Evolutionary conservation across 106 monocot species (phyloP).

Genomic region (Hemerocallis citrina): DNA sequence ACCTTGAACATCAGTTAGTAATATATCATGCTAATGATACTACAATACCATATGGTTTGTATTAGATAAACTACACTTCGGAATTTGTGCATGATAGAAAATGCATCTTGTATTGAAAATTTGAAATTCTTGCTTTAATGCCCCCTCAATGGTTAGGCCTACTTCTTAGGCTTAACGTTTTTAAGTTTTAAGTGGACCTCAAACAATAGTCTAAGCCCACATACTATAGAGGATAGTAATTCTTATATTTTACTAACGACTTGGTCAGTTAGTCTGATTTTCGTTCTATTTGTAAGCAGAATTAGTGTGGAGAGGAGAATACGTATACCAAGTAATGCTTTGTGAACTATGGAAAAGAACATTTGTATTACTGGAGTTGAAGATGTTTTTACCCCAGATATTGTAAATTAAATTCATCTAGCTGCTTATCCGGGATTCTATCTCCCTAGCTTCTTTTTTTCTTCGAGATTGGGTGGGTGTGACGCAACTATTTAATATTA

Average conservation of each 20-base stretch:
- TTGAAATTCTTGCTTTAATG: background rate
- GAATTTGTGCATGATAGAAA: background rate
- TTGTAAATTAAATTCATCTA: too few relatives aligned
- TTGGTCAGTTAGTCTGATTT: background rate
- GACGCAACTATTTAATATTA: too few relatives aligned
- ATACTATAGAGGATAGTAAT: too few relatives aligned
- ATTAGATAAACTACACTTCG: background rate
- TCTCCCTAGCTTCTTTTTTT: background rate
- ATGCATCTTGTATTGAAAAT: background rate
- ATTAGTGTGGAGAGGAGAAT: background rate
- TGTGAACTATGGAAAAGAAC: background rate
- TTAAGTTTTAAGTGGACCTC: too few relatives aligned
- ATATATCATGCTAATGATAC: background rate
- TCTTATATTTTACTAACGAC: background rate
- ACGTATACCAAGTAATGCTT: background rate
- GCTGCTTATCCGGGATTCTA: too few relatives aligned
- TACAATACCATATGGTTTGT: background rate
- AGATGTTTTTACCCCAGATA: too few relatives aligned
- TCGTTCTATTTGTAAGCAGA: background rate
- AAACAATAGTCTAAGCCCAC: too few relatives aligned
- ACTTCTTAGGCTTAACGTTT: too few relatives aligned
- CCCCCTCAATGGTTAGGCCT: too few relatives aligned
- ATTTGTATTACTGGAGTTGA: background rate
- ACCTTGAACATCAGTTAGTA: background rate
- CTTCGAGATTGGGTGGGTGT: too few relatives aligned